These are phyloP conservation scores for Thelonectria olida DNA, from an alignment of 2,329 filamentous ascomycete species.

Conservation along the genomic window DNA sequence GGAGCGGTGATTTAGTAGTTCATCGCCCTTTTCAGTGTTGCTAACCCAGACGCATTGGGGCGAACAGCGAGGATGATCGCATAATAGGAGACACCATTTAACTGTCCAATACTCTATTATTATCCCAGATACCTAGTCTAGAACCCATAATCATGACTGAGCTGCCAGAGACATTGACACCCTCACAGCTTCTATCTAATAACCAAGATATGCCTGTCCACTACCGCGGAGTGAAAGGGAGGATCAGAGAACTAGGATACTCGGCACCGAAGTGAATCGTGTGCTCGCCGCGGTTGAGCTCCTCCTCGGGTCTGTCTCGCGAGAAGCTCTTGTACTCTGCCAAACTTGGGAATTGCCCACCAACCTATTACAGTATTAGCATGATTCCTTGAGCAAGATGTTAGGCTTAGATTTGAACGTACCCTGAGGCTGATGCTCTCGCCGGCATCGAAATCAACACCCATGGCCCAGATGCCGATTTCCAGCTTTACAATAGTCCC, in stretches of 20 bases:
- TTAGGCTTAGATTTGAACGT: background rate
- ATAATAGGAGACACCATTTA: too few species aligned
- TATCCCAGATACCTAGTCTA: too few species aligned
- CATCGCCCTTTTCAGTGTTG: too few species aligned
- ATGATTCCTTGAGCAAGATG: background rate
- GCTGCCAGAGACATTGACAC: too few species aligned
- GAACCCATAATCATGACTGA: too few species aligned
- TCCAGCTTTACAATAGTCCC: slow-evolving; percentile 55
- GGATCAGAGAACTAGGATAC: slow-evolving; percentile 30
- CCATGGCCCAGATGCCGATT: slow-evolving; percentile 58
- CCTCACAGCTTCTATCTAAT: too few species aligned
- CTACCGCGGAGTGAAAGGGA: slow-evolving; percentile 24
- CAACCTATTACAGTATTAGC: slow-evolving; percentile 1
- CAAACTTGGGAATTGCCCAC: slow-evolving; percentile 11
- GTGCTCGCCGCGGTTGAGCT: slow-evolving; percentile 12
- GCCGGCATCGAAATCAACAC: slow-evolving; percentile 52
- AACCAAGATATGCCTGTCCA: too few species aligned
- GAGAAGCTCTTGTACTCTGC: slow-evolving; percentile 14
- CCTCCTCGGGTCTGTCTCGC: slow-evolving; percentile 4
- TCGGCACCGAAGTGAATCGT: slow-evolving; percentile 30
- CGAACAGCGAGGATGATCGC: too few species aligned
- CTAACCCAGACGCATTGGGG: too few species aligned
- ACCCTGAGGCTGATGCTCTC: slow-evolving; percentile 17
- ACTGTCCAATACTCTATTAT: too few species aligned
- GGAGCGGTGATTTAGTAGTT: too few species aligned